phyloP scores from a whole-genome alignment of 176 grass and related monocot genomes.

The Oryza officinalis region DNA sequence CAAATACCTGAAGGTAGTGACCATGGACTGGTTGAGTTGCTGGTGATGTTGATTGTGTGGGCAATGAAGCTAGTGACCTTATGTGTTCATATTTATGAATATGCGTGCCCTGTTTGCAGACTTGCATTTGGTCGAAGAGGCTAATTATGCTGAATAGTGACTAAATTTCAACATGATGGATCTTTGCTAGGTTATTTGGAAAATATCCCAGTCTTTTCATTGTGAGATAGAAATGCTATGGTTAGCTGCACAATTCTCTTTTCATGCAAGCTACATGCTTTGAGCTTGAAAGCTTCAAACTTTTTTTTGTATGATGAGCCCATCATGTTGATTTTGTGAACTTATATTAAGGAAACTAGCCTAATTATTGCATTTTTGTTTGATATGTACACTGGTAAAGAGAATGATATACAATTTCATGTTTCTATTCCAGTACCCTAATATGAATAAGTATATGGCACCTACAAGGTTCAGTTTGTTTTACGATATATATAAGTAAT shows the following conservation, averaged over 20 bases:
- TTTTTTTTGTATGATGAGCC: constrained; percentile 12
- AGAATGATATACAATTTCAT: background rate
- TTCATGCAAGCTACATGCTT: constrained; percentile 19
- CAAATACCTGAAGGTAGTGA: constrained; percentile 37
- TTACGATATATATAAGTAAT: background rate
- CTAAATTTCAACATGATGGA: constrained; percentile 16
- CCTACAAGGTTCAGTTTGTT: background rate
- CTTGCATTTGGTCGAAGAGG: constrained; percentile 31
- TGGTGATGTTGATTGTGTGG: constrained; percentile 23
- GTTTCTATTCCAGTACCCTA: background rate
- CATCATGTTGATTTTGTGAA: background rate
- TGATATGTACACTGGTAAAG: constrained; percentile 19
- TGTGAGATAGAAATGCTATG: constrained; percentile 24
- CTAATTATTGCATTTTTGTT: constrained; percentile 16
- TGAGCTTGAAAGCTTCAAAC: constrained; percentile 7
- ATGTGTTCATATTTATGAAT: constrained; percentile 37
- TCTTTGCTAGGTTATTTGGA: constrained; percentile 25
- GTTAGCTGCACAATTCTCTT: constrained; percentile 8
- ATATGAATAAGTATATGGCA: background rate
- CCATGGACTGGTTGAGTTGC: background rate
- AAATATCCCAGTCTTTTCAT: background rate
- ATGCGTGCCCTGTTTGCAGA: constrained; percentile 18
- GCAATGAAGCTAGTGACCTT: constrained; percentile 9
- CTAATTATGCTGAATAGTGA: constrained; percentile 32
- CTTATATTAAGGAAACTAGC: constrained; percentile 21